A percentile compares a stretch with the other conserved stretches of the same genome.
Evolutionary conservation across 306 rosid species (phyloP).

Genomic region (Ammopiptanthus mongolicus): DNA sequence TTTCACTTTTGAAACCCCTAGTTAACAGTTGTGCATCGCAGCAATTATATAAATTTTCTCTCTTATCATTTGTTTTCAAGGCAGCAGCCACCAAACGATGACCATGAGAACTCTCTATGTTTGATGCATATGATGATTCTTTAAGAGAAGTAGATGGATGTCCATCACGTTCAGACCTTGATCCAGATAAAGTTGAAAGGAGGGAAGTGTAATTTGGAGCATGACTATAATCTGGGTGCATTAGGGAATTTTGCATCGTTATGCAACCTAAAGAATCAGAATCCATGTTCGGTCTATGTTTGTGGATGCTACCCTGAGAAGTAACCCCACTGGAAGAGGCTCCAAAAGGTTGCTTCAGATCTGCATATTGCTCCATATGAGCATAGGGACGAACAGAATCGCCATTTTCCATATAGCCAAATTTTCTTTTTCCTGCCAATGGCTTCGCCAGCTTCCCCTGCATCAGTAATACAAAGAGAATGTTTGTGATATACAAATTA

Average conservation of each 20-base stretch:
- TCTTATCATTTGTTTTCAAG: conserved; percentile 23
- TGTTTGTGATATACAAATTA: neutral
- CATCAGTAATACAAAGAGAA: conserved; percentile 19
- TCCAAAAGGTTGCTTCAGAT: conserved; percentile 27
- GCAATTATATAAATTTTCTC: conserved; percentile 17
- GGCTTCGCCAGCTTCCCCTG: conserved; percentile 27
- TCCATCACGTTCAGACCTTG: conserved; percentile 28
- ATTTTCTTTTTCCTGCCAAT: conserved; percentile 30
- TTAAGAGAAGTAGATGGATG: conserved; percentile 32
- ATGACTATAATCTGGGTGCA: conserved; percentile 22
- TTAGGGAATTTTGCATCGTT: conserved; percentile 16
- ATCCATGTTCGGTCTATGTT: conserved; percentile 22
- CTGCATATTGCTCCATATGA: conserved; percentile 22
- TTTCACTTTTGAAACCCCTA: conserved; percentile 25
- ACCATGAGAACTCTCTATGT: conserved; percentile 30
- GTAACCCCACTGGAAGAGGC: conserved; percentile 26
- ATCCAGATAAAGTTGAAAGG: conserved; percentile 31
- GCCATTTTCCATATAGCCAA: conserved; percentile 25
- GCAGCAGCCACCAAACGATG: conserved; percentile 29
- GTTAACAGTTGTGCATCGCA: conserved; percentile 27
- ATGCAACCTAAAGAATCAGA: conserved; percentile 21
- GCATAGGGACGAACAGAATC: conserved; percentile 22
- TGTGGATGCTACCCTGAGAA: conserved; percentile 24
- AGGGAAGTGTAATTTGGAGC: conserved; percentile 22
- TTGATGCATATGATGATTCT: conserved; percentile 45